Percentiles rank a stretch among this genome's conserved stretches.
phyloP scores from a whole-genome alignment of 2,329 filamentous ascomycete genomes.

The Cladosporium sphaerospermum region DNA sequence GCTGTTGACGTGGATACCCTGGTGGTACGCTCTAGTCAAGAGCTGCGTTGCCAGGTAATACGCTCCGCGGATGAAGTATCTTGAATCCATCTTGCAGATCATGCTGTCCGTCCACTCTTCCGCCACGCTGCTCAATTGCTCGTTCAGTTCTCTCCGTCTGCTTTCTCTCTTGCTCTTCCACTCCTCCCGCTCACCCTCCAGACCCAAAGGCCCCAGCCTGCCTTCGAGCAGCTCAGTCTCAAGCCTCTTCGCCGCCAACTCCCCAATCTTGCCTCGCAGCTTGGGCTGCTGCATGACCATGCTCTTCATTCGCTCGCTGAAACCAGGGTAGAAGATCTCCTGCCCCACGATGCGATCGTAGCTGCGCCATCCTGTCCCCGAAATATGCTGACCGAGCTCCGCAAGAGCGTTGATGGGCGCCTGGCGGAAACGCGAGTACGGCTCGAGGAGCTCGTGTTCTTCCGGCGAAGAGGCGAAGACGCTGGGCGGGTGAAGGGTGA shows the following conservation, averaged over 20 bases:
- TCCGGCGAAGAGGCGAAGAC: slow-evolving; percentile 28
- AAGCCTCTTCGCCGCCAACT: slow-evolving; percentile 70
- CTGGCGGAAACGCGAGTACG: slow-evolving; percentile 80
- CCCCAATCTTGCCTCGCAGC: slow-evolving; percentile 65
- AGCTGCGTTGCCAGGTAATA: slow-evolving; percentile 88
- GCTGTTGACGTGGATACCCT: slow-evolving; percentile 91
- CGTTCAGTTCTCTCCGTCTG: slow-evolving; percentile 54
- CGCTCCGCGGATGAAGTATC: slow-evolving; percentile 73
- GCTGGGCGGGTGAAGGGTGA: slow-evolving; percentile 40
- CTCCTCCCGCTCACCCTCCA: slow-evolving; percentile 46
- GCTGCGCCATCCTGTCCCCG: slow-evolving; percentile 88
- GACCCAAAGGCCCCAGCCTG: slow-evolving; percentile 48
- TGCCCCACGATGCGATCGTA: slow-evolving; percentile 89
- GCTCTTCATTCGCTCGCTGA: slow-evolving; percentile 81
- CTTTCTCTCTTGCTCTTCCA: slow-evolving; percentile 47
- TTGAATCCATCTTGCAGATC: slow-evolving; percentile 86
- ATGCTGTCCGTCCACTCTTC: slow-evolving; percentile 86
- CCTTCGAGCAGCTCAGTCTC: slow-evolving; percentile 72
- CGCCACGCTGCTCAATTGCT: slow-evolving; percentile 69
- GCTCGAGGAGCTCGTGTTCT: slow-evolving; percentile 67
- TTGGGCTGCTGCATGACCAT: slow-evolving; percentile 69
- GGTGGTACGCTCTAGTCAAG: slow-evolving; percentile 86
- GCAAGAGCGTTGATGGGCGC: slow-evolving; percentile 73
- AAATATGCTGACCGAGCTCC: slow-evolving; percentile 88
- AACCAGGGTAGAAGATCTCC: slow-evolving; percentile 87